These are phyloP conservation scores for Boletellus emodensis DNA, from an alignment of 768 basidiomycete genomes.

Conservation along the genomic window DNA sequence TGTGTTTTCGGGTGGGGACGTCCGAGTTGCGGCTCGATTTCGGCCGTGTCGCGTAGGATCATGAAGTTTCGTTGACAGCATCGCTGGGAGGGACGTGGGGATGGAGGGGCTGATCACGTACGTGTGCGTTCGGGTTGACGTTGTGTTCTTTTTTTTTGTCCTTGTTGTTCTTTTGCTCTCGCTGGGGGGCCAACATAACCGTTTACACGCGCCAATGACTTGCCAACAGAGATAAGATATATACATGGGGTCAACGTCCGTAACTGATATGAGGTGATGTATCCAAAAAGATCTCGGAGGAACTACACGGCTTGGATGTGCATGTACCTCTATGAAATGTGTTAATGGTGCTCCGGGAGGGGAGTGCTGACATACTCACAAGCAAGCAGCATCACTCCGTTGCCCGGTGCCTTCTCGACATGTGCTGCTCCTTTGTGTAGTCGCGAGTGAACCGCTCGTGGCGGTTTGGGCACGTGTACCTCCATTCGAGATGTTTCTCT, in stretches of 20 bases:
- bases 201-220: not conserved
- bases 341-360: not conserved
- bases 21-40: no score
- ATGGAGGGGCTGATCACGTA: no score
- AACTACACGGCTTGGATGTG: slow-evolving; percentile 1
- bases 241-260: slow-evolving; percentile 7
- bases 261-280: slow-evolving; percentile 1
- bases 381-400: not conserved
- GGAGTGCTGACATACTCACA: not conserved
- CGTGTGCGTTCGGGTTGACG: no score
- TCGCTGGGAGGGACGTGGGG: no score
- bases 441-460: slow-evolving; percentile 24
- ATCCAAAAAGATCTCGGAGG: not conserved
- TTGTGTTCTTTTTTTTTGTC: no score
- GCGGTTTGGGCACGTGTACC: slow-evolving; percentile 16
- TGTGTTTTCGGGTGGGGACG: no score
- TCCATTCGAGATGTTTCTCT: slow-evolving; percentile 22
- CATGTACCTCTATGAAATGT: not conserved
- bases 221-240: slow-evolving; percentile 5
- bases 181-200: not conserved
- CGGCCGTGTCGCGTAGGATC: no score
- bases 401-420: slow-evolving; percentile 7
- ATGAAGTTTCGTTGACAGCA: no score
- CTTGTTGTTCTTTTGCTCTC: no score
- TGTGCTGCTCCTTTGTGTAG: slow-evolving; percentile 18